Evolutionary conservation across 176 grass and related monocot species (phyloP).

Genomic region (Stipa capillata): DNA sequence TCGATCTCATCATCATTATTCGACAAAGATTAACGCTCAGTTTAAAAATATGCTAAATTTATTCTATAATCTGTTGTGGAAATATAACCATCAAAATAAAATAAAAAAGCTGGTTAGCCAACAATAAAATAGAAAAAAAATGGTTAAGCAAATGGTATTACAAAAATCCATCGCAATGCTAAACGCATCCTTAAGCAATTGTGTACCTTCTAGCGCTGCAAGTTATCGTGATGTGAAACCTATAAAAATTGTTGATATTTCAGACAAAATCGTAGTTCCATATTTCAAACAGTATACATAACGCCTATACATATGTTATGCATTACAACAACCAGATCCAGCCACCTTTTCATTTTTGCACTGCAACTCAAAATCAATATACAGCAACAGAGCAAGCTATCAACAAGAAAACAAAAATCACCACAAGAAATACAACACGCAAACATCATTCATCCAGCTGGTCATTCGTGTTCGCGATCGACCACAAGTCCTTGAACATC

Average conservation of each 20-base stretch:
- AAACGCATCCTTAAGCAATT: background rate
- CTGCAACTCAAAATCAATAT: slow-evolving; percentile 17
- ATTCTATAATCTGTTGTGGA: no score
- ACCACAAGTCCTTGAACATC: slow-evolving; percentile 52
- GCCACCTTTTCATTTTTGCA: background rate
- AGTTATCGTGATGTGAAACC: background rate
- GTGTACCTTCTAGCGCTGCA: background rate
- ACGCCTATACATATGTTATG: background rate
- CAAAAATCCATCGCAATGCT: no score
- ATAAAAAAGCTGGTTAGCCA: no score
- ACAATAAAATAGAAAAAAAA: no score
- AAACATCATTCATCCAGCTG: slow-evolving; percentile 32
- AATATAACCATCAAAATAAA: no score
- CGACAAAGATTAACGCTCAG: no score
- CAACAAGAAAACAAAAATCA: background rate
- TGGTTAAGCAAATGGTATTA: no score
- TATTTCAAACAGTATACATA: background rate
- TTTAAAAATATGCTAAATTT: no score
- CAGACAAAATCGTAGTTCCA: background rate
- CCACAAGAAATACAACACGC: background rate
- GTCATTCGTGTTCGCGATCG: slow-evolving; percentile 20
- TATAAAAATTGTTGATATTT: background rate
- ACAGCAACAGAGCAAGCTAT: background rate
- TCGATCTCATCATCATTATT: background rate
- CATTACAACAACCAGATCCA: slow-evolving; percentile 10